A percentile compares a stretch with the other conserved stretches of the same genome.
These are phyloP conservation scores for Calonectria pseudoturangicola DNA, from an alignment of 2,329 filamentous ascomycete genomes.

Conservation along the genomic window DNA sequence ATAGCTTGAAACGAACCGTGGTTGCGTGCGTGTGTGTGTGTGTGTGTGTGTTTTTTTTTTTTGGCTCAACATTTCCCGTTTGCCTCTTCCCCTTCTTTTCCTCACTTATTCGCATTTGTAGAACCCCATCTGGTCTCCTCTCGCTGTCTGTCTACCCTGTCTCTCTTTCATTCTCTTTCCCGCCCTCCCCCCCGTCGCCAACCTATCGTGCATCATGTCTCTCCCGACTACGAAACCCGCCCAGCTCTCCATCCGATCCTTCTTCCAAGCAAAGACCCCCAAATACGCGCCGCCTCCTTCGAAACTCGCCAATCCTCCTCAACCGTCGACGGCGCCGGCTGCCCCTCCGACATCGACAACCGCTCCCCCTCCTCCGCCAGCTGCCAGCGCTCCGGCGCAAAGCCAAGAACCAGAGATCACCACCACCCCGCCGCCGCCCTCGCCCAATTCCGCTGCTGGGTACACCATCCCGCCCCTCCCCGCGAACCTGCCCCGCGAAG, in stretches of 20 bases:
- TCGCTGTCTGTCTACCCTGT: constrained; percentile 9
- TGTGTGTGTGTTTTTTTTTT: not conserved
- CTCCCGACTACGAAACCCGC: constrained; percentile 62
- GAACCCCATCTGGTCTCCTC: not conserved
- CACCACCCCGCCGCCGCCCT: constrained; percentile 3
- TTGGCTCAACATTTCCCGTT: constrained; percentile 10
- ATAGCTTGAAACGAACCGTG: constrained; percentile 21
- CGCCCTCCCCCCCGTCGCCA: not conserved
- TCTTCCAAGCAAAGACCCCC: constrained; percentile 72
- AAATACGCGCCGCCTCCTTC: constrained; percentile 61
- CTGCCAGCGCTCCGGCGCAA: constrained; percentile 50
- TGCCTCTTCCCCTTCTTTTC: constrained; percentile 4
- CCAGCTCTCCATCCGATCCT: constrained; percentile 77
- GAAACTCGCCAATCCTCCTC: constrained; percentile 45
- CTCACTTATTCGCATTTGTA: constrained; percentile 1
- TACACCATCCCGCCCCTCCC: constrained; percentile 56
- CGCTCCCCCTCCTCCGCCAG: constrained; percentile 46
- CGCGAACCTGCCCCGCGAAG: constrained; percentile 66
- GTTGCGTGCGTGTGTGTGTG: constrained; percentile 7
- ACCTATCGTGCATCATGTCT: constrained; percentile 59
- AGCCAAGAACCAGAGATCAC: constrained; percentile 51
- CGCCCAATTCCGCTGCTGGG: constrained; percentile 28
- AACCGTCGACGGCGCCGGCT: constrained; percentile 46
- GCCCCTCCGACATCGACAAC: constrained; percentile 32
- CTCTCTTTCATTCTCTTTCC: constrained; percentile 18